Evolutionary conservation across 768 basidiomycete genomes (phyloP), one percentile per base, ranked within the genome.

Genomic region (Mycena olivaceomarginata): DNA sequence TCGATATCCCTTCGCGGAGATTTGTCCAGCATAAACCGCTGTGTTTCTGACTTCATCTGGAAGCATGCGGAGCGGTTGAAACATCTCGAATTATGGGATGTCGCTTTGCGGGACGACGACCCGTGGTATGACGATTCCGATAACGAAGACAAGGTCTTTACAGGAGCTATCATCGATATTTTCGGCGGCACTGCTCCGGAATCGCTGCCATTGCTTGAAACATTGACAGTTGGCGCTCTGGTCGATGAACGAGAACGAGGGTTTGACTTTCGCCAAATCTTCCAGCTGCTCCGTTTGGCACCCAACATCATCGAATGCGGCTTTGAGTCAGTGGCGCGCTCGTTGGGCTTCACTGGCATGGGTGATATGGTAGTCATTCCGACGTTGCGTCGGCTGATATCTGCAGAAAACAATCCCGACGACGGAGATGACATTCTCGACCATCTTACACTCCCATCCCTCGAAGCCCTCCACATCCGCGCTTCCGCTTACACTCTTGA

Each of bases 221-320:
- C 22, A 12, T 4, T 66, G 45, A 48, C 16, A 15, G 46, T 46
- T 16, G 12, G 64, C 5, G 13, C 22, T 41, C 31, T 31, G 15
- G 10, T 7, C n/a, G 15, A 31, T 37, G 13, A 22, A 4, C 25
- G 31, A 4, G 13, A 22, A 4, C 25, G 31, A 4, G 22, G 5
- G n/a, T 48, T 51, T 48, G 3, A 8, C 46, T 31, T 15, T 48
- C 4, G 4, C 5, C 16, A 66, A 9, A 12, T 51, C 22, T 20
- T 66, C 2, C 25, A 48, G 10, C 46, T 66, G 16, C 25, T 66
- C 25, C 46, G 16, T 15, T 31, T 48, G 25, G 65, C 65, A 9
- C 46, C 46, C 65, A 48, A 48, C 16, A 22, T 66, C 15, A 46
- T 66, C 13, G 65, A 66, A 65, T 65, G 43, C 64, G 25, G 11